phyloP scores from a whole-genome alignment of 108 stramenopile species.

The Hondaea fermentalgiana region DNA sequence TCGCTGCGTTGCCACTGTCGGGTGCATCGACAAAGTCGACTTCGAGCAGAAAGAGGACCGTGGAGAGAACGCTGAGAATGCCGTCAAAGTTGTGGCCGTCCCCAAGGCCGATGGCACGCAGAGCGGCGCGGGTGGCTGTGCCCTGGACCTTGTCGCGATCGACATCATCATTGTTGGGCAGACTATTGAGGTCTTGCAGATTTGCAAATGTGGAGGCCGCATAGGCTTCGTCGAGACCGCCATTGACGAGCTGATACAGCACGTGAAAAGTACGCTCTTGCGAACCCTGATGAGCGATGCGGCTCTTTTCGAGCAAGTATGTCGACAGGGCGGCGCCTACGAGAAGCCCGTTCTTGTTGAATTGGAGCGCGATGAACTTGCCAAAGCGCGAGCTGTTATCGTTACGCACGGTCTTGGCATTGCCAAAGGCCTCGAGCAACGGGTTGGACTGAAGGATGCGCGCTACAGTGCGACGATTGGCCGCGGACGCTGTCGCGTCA shows the following conservation, averaged over 20 bases:
- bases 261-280: slow-evolving; percentile 54
- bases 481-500: background rate
- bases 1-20: background rate
- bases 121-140: background rate
- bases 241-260: slow-evolving; percentile 39
- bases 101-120: background rate
- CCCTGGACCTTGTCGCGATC: slow-evolving; percentile 11
- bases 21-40: background rate
- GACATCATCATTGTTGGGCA: background rate
- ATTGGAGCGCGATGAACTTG: slow-evolving; percentile 46
- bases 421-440: slow-evolving; percentile 55
- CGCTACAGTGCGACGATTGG: background rate
- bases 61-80: background rate
- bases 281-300: slow-evolving; percentile 30
- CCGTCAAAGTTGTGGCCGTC: background rate
- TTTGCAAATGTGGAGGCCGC: background rate
- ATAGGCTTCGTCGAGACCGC: background rate
- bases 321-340: slow-evolving; percentile 29
- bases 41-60: background rate
- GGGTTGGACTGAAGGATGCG: slow-evolving; percentile 41
- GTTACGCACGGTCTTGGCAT: slow-evolving; percentile 53
- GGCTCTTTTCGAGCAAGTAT: slow-evolving; percentile 55
- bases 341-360: background rate
- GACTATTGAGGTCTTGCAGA: background rate
- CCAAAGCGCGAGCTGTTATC: slow-evolving; percentile 54